Conservation (phyloP, 2,329 filamentous ascomycete species). For the Amesomyces nigricolor region DNA sequence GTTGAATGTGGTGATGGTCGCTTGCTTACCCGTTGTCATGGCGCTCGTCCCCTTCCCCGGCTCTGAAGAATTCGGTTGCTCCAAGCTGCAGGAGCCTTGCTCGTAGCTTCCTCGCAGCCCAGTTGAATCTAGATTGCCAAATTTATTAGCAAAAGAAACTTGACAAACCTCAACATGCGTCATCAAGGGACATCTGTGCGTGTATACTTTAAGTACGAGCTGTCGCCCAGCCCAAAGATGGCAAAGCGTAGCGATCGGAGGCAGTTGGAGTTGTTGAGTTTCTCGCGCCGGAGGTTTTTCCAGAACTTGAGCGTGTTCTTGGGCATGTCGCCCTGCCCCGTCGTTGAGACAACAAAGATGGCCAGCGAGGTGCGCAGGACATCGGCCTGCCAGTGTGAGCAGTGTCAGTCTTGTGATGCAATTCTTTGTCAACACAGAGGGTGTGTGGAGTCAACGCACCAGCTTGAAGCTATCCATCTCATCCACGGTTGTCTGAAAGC, state of each 20-base stretch:
- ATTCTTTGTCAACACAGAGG: neutral
- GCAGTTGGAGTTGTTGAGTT: conserved; percentile 60
- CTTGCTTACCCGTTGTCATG: conserved; percentile 78
- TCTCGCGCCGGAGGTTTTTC: conserved; percentile 75
- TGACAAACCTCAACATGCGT: neutral
- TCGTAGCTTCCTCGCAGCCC: conserved; percentile 81
- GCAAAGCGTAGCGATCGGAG: conserved; percentile 67
- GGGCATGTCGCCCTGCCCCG: conserved; percentile 90
- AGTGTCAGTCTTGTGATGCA: neutral
- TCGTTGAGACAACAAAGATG: conserved; percentile 83
- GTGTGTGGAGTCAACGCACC: conserved; percentile 46
- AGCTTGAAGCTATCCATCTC: conserved; percentile 73
- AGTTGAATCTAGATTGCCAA: conserved; percentile 65
- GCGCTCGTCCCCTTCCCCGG: conserved; percentile 88
- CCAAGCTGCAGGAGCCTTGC: conserved; percentile 81
- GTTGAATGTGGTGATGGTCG: neutral
- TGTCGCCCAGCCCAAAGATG: conserved; percentile 88
- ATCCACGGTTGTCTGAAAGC: conserved; percentile 67
- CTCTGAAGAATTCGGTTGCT: conserved; percentile 66
- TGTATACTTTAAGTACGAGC: conserved; percentile 79
- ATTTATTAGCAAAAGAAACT: neutral
- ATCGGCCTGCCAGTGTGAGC: conserved; percentile 34
- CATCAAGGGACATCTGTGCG: neutral
- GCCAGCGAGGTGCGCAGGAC: conserved; percentile 53
- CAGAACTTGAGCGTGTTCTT: conserved; percentile 77